phyloP scores from a whole-genome alignment of 2,329 filamentous ascomycete genomes.

The Zymoseptoria pseudotritici region DNA sequence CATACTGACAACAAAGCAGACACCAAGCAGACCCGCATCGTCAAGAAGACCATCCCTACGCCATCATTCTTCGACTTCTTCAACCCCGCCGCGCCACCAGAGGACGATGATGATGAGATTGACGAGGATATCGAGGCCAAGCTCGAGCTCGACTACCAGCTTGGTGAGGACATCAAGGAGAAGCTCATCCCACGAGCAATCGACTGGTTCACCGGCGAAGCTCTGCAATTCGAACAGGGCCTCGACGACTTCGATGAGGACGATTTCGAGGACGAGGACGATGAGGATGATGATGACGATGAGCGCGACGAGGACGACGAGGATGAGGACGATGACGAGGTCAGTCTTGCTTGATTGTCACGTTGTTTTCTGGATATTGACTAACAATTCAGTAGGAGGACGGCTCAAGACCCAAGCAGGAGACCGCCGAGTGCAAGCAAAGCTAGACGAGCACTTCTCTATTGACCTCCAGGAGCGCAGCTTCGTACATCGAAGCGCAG shows the following conservation, averaged over 20 bases:
- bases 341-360: slow-evolving; percentile 22
- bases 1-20: slow-evolving; percentile 46
- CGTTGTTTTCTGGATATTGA: slow-evolving; percentile 5
- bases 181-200: slow-evolving; percentile 97
- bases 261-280: slow-evolving; percentile 82
- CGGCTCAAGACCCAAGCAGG: slow-evolving; percentile 83
- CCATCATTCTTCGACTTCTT: slow-evolving; percentile 99
- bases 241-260: slow-evolving; percentile 77
- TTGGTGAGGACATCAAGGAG: slow-evolving; percentile 99
- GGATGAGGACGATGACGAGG: slow-evolving; percentile 44
- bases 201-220: slow-evolving; percentile 99
- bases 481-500: not conserved
- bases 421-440: slow-evolving; percentile 93
- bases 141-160: slow-evolving; percentile 95
- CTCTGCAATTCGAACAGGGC: slow-evolving; percentile 90
- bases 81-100: slow-evolving; percentile 83
- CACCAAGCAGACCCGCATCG: slow-evolving; percentile 97
- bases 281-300: slow-evolving; percentile 82
- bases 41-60: slow-evolving; percentile 98
- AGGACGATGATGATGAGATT: slow-evolving; percentile 69
- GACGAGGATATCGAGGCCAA: slow-evolving; percentile 93
- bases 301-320: slow-evolving; percentile 78
- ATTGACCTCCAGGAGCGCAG: not conserved
- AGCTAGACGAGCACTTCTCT: slow-evolving; percentile 50
- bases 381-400: slow-evolving; percentile 59